These are phyloP conservation scores for Backusella tarrabulga DNA, from an alignment of 192 early-diverging fungal species.

Conservation along the genomic window DNA sequence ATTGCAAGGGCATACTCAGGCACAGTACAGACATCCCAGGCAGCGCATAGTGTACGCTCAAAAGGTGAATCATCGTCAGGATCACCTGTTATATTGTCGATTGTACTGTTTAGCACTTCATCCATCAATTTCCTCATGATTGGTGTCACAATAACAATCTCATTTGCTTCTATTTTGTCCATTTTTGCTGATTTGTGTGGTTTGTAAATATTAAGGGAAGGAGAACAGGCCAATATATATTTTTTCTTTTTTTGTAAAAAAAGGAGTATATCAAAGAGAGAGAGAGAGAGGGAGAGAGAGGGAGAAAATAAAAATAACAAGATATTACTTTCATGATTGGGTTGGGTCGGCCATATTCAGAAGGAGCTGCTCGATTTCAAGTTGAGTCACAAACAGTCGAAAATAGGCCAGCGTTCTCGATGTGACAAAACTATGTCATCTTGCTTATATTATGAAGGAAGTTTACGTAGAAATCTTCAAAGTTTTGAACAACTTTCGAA, in stretches of 20 bases:
- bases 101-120: conserved; percentile 4
- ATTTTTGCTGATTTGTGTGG: background rate
- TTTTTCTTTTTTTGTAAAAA: background rate
- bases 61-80: conserved; percentile 32
- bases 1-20: conserved; percentile 28
- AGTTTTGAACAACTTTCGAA: too few species aligned
- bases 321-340: background rate
- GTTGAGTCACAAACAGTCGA: too few species aligned
- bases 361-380: too few species aligned
- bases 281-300: background rate
- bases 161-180: conserved; percentile 8
- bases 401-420: too few species aligned
- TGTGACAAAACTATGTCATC: too few species aligned
- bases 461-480: too few species aligned
- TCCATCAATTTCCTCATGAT: conserved; percentile 26
- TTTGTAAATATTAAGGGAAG: background rate
- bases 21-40: conserved; percentile 32
- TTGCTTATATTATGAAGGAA: too few species aligned
- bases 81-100: background rate
- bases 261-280: background rate
- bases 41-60: conserved; percentile 32
- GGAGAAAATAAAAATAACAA: background rate
- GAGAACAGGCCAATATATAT: background rate
- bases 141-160: conserved; percentile 14
- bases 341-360: background rate